Base-by-base conservation (phyloP, 306 rosid genomes). In the Lotus japonicus region DNA sequence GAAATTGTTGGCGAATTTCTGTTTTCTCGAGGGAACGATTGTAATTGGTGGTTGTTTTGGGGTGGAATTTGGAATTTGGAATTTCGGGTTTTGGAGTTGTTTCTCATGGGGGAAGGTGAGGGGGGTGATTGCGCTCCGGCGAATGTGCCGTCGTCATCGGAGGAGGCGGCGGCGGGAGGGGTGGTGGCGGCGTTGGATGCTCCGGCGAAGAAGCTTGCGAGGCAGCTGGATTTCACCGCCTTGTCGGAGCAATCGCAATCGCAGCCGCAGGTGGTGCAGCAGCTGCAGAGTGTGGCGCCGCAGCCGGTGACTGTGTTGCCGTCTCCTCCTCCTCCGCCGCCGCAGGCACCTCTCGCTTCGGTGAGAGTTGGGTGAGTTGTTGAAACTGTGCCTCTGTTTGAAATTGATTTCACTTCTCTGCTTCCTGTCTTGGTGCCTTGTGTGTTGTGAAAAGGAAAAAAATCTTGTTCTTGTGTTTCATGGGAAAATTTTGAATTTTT, bases 171-270 rank as follows among this genome's bases (percentile, higher is more conserved):
- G 79, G 16, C 82, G 13, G 67, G 64, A 83, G 55, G 15, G 0
- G 54, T 49, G 75, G 15, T 80, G 6, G 68, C 57, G 81, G 61
- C 58, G 50, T 64, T 81, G 52, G 99, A 90, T 63, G 82, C 70
- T 81, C 92, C 96, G 31, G 83, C 86, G 75, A 95, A 83, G 89
- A 95, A 91, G 82, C 88, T 88, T 7, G 97, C 92, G 55, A 82
- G 97, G 81, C 99, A 95, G 88, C 97, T 95, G 57, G 95, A 90
- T 86, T 95, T 95, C 77, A 87, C 90, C 2, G 91, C 83, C 35
- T 31, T 71, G 71, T 81, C 80, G 53, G 89, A 82, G 28, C 81
- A 78, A 14, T 72, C 76, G 28, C 81, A 78, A 14, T 72, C 74
- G 28, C 85, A 68, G 31, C 54, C 11, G 33, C 73, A 66, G 4